Evolutionary conservation across 2,329 filamentous ascomycete genomes (phyloP), one percentile per base, ranked within the genome.

Genomic region (Beauveria medogensis): DNA sequence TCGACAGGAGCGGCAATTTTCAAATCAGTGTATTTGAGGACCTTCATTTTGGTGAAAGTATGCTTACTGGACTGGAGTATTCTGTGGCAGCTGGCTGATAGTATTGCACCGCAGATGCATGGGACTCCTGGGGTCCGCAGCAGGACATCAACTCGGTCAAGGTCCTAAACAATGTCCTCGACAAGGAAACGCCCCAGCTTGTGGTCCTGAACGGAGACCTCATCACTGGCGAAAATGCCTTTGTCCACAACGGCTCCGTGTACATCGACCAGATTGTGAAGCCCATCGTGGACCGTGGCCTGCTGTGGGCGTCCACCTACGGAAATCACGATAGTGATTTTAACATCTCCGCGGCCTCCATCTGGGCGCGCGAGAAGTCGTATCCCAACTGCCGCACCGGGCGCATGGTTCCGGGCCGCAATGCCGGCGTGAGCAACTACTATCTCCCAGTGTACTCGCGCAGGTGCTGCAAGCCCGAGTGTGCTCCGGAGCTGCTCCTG

Each of bases 311-410:
- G 2, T 85, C 83, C 0, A 86, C 86, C 0, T 90, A 90, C 64
- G 88, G 88, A 0, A 90, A 90, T 61, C 88, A 91, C 66, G 88
- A 91, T 65, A 79, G 80, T 52, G 73, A 82, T 41, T 81, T 76
- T 67, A 87, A 87, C 63, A 71, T 88, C 9, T 81, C 80, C 0
- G 78, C 78, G 20, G 67, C 69, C 34, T 63, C 67, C 3, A 77
- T 80, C n/a, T 69, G 79, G 3, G 70, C 65, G n/a, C 74, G 76
- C 3, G 78, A 80, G 66, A 68, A 68, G 2, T 63, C 57, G 3
- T 78, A 72, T 68, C 67, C 68, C 2, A 75, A 77, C 55, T 68
- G 74, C 3, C 73, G 71, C 1, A 80, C 78, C 2, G 62, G 64
- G 6, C 70, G 66, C 41, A 80, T 80, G 78, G 74, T 78, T 0